Conservation (phyloP, 148 eudicot genomes). For the Limonium bicolor region DNA sequence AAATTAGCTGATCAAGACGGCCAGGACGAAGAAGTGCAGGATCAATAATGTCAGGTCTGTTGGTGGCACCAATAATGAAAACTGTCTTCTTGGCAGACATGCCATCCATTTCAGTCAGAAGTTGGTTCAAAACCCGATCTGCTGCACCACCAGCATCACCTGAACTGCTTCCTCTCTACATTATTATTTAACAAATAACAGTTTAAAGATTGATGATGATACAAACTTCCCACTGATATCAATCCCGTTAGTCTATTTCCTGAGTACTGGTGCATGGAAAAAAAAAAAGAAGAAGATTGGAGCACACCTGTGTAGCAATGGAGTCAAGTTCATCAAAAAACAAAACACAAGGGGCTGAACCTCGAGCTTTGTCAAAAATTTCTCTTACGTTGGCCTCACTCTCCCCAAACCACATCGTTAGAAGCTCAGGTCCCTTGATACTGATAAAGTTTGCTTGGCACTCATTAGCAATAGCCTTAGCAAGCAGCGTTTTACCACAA, state of each 20-base stretch:
- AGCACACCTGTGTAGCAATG: conserved; percentile 72
- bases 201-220: background rate
- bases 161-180: conserved; percentile 62
- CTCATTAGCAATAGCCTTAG: conserved; percentile 86
- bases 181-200: too few relatives aligned
- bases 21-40: conserved; percentile 84
- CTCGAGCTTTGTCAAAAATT: conserved; percentile 76
- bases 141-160: conserved; percentile 96
- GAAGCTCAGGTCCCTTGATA: conserved; percentile 71
- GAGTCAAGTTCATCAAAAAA: conserved; percentile 87
- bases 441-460: conserved; percentile 87
- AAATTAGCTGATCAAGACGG: conserved; percentile 75
- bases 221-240: too few relatives aligned
- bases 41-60: conserved; percentile 82
- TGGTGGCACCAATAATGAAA: conserved; percentile 78
- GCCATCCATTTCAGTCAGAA: conserved; percentile 83
- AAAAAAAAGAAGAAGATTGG: background rate
- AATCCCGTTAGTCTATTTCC: too few relatives aligned
- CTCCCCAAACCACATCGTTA: conserved; percentile 94
- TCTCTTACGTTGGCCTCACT: conserved; percentile 85
- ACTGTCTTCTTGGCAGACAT: conserved; percentile 91
- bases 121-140: conserved; percentile 76
- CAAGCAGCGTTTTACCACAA: conserved; percentile 77
- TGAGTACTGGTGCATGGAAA: too few relatives aligned
- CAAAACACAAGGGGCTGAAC: conserved; percentile 76